Evolutionary conservation across 139 green algal species (phyloP).

Genomic region (Chlamydomonas asymmetrica): DNA sequence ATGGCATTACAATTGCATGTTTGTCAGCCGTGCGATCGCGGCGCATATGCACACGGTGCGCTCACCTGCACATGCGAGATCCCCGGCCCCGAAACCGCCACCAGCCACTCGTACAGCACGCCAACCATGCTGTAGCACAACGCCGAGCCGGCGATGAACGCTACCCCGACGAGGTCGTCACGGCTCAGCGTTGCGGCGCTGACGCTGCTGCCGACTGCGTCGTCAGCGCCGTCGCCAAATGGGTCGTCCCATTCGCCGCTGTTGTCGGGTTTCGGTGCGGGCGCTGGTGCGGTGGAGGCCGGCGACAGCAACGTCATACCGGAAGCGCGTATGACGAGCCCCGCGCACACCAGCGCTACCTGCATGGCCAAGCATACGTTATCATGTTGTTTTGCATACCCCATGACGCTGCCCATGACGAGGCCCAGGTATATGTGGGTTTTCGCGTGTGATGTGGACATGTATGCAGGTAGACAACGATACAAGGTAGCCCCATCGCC

Average conservation of each 20-base stretch:
- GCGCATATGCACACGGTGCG: too few relatives aligned
- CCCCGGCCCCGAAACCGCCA: too few relatives aligned
- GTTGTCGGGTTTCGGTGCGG: too few relatives aligned
- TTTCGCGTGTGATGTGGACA: background rate
- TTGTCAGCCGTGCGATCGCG: too few relatives aligned
- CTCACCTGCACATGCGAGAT: too few relatives aligned
- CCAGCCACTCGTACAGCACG: constrained; percentile 9
- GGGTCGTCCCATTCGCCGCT: too few relatives aligned
- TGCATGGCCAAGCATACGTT: background rate
- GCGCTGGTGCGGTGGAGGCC: background rate
- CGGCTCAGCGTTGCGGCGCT: background rate
- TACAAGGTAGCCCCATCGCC: background rate
- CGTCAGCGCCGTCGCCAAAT: too few relatives aligned
- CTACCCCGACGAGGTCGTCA: background rate
- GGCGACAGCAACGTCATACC: background rate
- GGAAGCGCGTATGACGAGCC: background rate
- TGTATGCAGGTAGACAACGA: too few relatives aligned
- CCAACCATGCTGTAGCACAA: constrained; percentile 1
- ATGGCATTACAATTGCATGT: too few relatives aligned
- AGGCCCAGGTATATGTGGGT: background rate
- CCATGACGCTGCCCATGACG: too few relatives aligned
- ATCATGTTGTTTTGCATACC: too few relatives aligned
- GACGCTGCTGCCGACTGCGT: too few relatives aligned
- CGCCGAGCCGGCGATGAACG: background rate
- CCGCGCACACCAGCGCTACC: background rate